Evolutionary conservation across 768 basidiomycete genomes (phyloP), one percentile per base, ranked within the genome.

Genomic region (Podaxis sp.): DNA sequence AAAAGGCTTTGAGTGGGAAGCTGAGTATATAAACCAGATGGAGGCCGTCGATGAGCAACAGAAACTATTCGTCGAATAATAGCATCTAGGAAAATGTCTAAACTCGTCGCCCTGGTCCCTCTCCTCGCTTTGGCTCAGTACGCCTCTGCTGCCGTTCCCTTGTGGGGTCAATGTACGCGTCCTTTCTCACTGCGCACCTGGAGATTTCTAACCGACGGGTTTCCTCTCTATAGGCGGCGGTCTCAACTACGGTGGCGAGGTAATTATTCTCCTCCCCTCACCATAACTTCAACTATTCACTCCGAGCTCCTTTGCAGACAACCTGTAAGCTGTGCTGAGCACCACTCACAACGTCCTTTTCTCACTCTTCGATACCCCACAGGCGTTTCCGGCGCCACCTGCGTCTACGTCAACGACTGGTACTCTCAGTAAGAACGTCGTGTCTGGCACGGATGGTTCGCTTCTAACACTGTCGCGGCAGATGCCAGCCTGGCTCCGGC

Each of bases 121-220:
- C 26, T 51, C 13, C 46, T 61, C 11, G 22, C 48, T 46, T 30
- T 52, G 40, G 38, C 55, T 36, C 48, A 26, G 19, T 49, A 49
- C 19, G 64, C 60, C 44, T 24, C 56, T 24, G 57, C 51, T 56
- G 57, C 57, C 30, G 71, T 73, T n/a, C 63, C 72, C 17, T 65
- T 72, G 9, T 76, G 68, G 67, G 74, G 72, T 42, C 74, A 76
- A 69, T 76, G 74, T 74, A 65, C 15, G 67, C 12, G 52, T 58
- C 52, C 42, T 8, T 13, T 52, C 52, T 33, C 33, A 22, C 46
- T 44, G 44, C 1, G 7, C 44, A 4, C 15, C 8, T 4, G 24
- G 38, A 28, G 19, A 26, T 42, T 13, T 56, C n/a, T 33, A 12
- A 44, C 64, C 65, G 11, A 66, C 30, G 26, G 19, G n/a, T 12